These are phyloP conservation scores for Wickerhamomyces pijperi DNA, from an alignment of 805 yeast genomes.

Conservation along the genomic window DNA sequence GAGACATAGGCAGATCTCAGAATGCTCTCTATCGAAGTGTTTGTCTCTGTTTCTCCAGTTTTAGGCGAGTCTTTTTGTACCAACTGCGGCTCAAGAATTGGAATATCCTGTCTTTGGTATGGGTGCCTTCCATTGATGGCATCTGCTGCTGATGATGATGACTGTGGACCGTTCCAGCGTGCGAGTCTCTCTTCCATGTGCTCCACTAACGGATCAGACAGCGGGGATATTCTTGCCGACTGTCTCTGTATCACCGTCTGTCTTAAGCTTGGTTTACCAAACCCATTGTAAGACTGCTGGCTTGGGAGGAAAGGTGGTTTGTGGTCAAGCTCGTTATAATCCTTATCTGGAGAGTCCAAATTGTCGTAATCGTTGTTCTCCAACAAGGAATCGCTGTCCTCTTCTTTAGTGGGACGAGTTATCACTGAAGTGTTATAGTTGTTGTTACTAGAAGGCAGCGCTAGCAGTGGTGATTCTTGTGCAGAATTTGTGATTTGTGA, in stretches of 20 bases:
- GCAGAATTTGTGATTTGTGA: no score
- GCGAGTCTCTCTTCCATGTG: slow-evolving; percentile 26
- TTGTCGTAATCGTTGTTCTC: background rate
- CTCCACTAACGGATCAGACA: slow-evolving; percentile 15
- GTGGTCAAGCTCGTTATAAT: slow-evolving; percentile 7
- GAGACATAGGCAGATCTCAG: slow-evolving; percentile 6
- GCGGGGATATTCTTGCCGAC: slow-evolving; percentile 19
- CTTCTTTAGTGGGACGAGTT: background rate
- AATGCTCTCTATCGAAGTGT: slow-evolving; percentile 8
- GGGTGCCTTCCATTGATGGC: slow-evolving; percentile 24
- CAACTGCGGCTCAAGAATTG: slow-evolving; percentile 5
- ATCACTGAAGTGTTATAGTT: no score
- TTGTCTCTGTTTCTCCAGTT: slow-evolving; percentile 1
- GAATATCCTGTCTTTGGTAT: slow-evolving; percentile 16
- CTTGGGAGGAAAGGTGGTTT: slow-evolving; percentile 13
- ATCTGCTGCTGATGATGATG: slow-evolving; percentile 18
- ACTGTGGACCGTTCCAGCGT: slow-evolving; percentile 24
- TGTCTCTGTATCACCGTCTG: slow-evolving; percentile 19
- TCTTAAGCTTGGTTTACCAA: slow-evolving; percentile 15
- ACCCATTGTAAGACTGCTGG: slow-evolving; percentile 5
- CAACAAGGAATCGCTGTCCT: background rate
- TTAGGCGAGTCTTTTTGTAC: background rate
- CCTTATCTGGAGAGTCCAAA: background rate
- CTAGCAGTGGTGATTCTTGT: no score
- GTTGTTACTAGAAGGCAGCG: no score